These are phyloP conservation scores for Tylopilus balloui DNA, from an alignment of 768 basidiomycete species.

Conservation along the genomic window DNA sequence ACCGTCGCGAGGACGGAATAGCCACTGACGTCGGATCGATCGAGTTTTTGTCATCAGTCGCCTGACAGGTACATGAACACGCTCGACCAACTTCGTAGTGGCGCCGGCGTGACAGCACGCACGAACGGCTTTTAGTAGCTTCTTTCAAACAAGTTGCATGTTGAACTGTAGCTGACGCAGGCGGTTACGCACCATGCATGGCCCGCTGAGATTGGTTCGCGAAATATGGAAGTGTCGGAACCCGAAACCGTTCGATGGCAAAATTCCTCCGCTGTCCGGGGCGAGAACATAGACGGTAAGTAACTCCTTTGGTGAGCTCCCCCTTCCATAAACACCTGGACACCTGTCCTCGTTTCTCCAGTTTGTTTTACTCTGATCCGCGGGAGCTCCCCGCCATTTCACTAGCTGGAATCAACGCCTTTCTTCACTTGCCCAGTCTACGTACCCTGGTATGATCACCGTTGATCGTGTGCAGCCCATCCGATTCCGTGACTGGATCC, in stretches of 20 bases:
- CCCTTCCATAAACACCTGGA: not conserved
- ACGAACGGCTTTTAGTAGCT: not conserved
- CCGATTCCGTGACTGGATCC: not conserved
- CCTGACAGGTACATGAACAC: no score
- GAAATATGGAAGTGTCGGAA: slow-evolving; percentile 1
- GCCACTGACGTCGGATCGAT: no score
- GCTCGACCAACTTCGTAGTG: no score
- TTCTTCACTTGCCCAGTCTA: not conserved
- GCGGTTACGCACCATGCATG: not conserved
- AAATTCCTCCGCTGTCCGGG: not conserved
- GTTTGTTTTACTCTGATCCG: slow-evolving; percentile 5
- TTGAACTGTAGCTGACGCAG: not conserved
- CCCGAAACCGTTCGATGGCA: not conserved
- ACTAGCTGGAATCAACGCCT: not conserved
- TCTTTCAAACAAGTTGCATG: not conserved
- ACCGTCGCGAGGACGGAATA: no score
- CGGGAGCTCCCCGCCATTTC: not conserved
- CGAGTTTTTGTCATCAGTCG: no score
- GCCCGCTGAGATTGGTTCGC: slow-evolving; percentile 1
- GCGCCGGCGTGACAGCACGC: not conserved
- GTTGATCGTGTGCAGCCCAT: not conserved
- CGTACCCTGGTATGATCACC: not conserved
- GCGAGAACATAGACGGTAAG: not conserved
- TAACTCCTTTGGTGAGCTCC: slow-evolving; percentile 1
- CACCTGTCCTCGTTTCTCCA: slow-evolving; percentile 5